Evolutionary conservation across 371 early-diverging fungal genomes (phyloP).

Genomic region (Phascolomyces articulosus): DNA sequence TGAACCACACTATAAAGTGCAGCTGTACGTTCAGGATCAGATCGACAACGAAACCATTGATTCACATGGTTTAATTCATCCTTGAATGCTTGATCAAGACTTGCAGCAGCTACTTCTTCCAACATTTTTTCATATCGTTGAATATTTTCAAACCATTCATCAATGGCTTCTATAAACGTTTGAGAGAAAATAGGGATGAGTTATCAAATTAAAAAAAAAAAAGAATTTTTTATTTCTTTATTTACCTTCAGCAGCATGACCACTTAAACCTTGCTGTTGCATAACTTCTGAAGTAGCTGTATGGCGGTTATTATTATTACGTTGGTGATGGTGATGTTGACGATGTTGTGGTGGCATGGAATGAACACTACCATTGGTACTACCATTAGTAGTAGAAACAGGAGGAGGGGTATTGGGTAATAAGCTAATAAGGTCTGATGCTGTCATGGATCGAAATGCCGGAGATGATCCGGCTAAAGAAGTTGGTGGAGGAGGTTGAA

Average conservation of each 20-base stretch:
- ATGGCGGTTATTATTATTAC: slow-evolving; percentile 3
- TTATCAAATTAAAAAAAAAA: neutral
- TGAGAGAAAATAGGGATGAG: no score
- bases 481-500: slow-evolving; percentile 9
- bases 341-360: slow-evolving; percentile 1
- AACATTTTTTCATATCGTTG: slow-evolving; percentile 90
- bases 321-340: neutral
- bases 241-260: slow-evolving; percentile 42
- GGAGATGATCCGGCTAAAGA: slow-evolving; percentile 12
- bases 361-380: no score
- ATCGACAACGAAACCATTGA: slow-evolving; percentile 91
- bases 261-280: slow-evolving; percentile 24
- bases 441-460: slow-evolving; percentile 34
- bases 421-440: slow-evolving; percentile 35
- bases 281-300: slow-evolving; percentile 34
- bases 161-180: slow-evolving; percentile 72
- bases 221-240: slow-evolving; percentile 12
- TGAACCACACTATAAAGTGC: slow-evolving; percentile 91
- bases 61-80: slow-evolving; percentile 94
- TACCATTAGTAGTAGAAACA: neutral
- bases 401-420: slow-evolving; percentile 1
- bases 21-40: slow-evolving; percentile 92
- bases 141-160: slow-evolving; percentile 91
- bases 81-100: slow-evolving; percentile 89
- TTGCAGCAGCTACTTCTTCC: slow-evolving; percentile 94